Conservation (phyloP, 345 rosid genomes). For the Dipteronia sinensis region DNA sequence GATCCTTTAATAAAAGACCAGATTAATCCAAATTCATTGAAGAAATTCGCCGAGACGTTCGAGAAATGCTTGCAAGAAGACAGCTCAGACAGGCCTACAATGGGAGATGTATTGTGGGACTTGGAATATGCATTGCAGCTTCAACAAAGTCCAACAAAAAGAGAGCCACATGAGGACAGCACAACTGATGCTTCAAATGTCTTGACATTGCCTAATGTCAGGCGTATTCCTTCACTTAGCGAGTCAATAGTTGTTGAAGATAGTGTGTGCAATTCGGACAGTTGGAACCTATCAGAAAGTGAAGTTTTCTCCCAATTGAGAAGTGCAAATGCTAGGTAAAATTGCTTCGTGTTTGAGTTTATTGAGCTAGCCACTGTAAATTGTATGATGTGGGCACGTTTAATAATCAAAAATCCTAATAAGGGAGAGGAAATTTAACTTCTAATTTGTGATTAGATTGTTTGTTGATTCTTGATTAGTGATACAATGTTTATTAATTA, state of each 20-base stretch:
- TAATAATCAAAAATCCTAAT: too few relatives aligned
- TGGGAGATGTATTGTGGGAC: constrained; percentile 68
- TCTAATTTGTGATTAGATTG: too few relatives aligned
- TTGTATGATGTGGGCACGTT: not conserved
- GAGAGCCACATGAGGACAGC: constrained; percentile 36
- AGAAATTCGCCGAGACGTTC: constrained; percentile 48
- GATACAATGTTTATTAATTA: too few relatives aligned
- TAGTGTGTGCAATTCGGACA: constrained; percentile 11
- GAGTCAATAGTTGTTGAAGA: constrained; percentile 15
- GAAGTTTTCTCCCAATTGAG: constrained; percentile 37
- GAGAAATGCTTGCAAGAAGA: constrained; percentile 66
- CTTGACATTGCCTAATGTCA: constrained; percentile 22
- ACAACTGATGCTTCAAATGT: constrained; percentile 22
- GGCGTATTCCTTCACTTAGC: constrained; percentile 34
- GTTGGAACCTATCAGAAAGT: constrained; percentile 1
- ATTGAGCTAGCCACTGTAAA: not conserved
- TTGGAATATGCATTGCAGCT: constrained; percentile 49
- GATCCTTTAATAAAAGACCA: constrained; percentile 39
- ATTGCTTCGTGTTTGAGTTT: not conserved
- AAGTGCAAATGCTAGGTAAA: constrained; percentile 36
- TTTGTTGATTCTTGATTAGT: too few relatives aligned
- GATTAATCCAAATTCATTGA: constrained; percentile 44
- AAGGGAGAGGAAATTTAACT: too few relatives aligned
- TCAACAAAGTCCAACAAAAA: constrained; percentile 28
- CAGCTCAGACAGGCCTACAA: constrained; percentile 50